A percentile compares a stretch with the other conserved stretches of the same genome.
Evolutionary conservation across 768 basidiomycete genomes (phyloP).

Genomic region (Leccinum barrowsii): DNA sequence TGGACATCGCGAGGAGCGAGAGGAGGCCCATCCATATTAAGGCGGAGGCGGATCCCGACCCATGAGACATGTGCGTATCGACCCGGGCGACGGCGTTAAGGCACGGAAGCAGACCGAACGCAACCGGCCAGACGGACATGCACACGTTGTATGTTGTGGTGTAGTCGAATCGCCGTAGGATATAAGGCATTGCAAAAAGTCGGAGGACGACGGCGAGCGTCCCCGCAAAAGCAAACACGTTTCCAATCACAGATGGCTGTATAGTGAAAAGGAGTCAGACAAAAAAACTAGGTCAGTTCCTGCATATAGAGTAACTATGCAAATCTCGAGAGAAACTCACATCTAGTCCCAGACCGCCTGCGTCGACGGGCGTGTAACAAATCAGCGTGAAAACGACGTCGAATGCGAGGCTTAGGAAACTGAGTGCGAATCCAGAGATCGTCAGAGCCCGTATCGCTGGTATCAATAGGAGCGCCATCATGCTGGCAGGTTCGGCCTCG

Average conservation of each 20-base stretch:
- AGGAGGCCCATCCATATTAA: not conserved
- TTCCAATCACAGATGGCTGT: conserved; percentile 55
- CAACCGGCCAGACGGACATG: conserved; percentile 52
- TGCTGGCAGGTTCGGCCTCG: conserved; percentile 18
- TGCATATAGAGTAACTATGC: not conserved
- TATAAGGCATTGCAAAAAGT: conserved; percentile 47
- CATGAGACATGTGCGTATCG: conserved; percentile 1
- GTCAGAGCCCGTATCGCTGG: conserved; percentile 52
- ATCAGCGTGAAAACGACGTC: conserved; percentile 63
- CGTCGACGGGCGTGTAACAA: conserved; percentile 53
- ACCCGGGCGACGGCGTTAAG: conserved; percentile 46
- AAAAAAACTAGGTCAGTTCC: not conserved
- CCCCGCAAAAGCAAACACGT: conserved; percentile 51
- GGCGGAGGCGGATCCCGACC: not conserved
- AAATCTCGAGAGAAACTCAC: conserved; percentile 32
- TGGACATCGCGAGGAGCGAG: not conserved
- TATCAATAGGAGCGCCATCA: conserved; percentile 40
- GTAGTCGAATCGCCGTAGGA: conserved; percentile 40
- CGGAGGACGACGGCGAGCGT: conserved; percentile 45
- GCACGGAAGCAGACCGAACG: conserved; percentile 46
- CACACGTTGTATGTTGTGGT: conserved; percentile 40
- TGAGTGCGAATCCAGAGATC: conserved; percentile 47
- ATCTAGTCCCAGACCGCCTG: conserved; percentile 55
- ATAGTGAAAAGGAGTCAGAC: not conserved
- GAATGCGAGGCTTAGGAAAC: conserved; percentile 53